Evolutionary conservation across 176 grass and related monocot genomes (phyloP), one percentile per base, ranked within the genome.

Genomic region (Carex parvula): DNA sequence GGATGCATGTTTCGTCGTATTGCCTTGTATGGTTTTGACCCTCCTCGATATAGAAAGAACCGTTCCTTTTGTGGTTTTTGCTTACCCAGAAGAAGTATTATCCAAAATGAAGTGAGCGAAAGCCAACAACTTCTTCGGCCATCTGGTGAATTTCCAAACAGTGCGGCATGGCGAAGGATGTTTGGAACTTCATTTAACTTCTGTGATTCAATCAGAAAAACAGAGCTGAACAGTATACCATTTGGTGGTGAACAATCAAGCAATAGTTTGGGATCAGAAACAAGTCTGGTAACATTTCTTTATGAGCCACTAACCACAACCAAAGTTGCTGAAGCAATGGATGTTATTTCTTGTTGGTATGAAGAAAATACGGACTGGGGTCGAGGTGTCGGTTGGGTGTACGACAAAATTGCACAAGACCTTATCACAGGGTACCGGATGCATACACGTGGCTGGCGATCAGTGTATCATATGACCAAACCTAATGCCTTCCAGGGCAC

Each of bases 1-100:
- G 83, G 83, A 4, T 85, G 83, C 54, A 46, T 85, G 29, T 85
- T 85, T 35, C 83, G 83, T 24, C 83, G 83, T 5, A 76, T 66
- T 62, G 68, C 83, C 8, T 33, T 85, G 21, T 85, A 85, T 44
- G 83, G 70, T 35, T 74, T 85, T 37, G 83, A 85, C 24, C 83
- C 83, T 37, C 83, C 83, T 74, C 70, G 83, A 48, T 85, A 18
- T 72, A 85, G 59, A 60, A 72, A 39, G 3, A 70, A 59, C 10
- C 81, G 42, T 55, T 53, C 52, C 55, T 83, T 21, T 83, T 83
- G 81, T 55, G 21, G 41, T 50, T 68, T 63, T 11, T 83, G 62
- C 81, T 83, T 83, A 46, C 81, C 81, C 22, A 53, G 64, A 66
- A 26, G 39, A 21, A 22, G 48, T 6, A 18, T 52, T 18, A 41